These are phyloP conservation scores for Hemileccinum impolitum DNA, from an alignment of 768 basidiomycete species.

Conservation along the genomic window DNA sequence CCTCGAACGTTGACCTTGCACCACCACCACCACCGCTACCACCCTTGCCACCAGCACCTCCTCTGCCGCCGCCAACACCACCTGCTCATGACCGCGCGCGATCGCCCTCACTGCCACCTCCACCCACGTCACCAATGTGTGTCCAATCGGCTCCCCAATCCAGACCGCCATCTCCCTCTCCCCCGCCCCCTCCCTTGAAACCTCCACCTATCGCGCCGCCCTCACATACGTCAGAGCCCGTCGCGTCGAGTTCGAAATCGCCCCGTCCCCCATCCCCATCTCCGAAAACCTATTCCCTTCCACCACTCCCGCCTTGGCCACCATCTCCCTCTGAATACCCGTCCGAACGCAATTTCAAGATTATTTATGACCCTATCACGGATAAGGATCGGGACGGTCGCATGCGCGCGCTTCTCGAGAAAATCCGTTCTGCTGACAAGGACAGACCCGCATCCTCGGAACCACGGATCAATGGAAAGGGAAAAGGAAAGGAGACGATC, in stretches of 20 bases:
- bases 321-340: constrained; percentile 51
- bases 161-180: constrained; percentile 30
- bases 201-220: constrained; percentile 24
- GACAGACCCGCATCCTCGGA: constrained; percentile 23
- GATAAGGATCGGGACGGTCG: constrained; percentile 45
- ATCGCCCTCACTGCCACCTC: constrained; percentile 26
- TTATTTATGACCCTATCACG: constrained; percentile 58
- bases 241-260: constrained; percentile 27
- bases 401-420: constrained; percentile 40
- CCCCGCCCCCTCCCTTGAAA: constrained; percentile 16
- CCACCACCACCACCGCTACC: constrained; percentile 18
- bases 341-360: constrained; percentile 49
- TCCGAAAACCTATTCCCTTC: constrained; percentile 37
- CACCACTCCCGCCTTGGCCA: constrained; percentile 51
- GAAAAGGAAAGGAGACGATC: constrained; percentile 59
- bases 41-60: constrained; percentile 7
- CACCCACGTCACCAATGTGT: constrained; percentile 24
- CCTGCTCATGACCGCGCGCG: constrained; percentile 15
- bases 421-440: constrained; percentile 35
- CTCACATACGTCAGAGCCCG: constrained; percentile 24
- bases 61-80: constrained; percentile 10
- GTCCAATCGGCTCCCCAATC: constrained; percentile 23
- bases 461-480: constrained; percentile 55
- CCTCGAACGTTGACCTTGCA: constrained; percentile 11
- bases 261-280: constrained; percentile 16